Base-by-base conservation (phyloP, 1,284 basidiomycete species). In the Fomitopsis schrenkii region DNA sequence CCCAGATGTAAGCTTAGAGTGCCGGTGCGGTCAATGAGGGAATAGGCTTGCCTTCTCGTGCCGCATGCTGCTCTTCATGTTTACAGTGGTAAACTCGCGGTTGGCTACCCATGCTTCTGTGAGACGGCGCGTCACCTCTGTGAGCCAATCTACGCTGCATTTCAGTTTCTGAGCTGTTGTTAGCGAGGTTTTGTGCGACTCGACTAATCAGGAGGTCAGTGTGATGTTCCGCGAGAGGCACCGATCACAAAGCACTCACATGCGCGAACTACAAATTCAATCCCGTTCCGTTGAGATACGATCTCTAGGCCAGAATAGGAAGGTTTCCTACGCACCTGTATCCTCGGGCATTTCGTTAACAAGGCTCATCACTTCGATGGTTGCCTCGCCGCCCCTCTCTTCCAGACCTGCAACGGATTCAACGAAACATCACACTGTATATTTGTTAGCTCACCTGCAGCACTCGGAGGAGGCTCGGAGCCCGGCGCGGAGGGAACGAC, bases 331-430 rank as follows among this genome's bases (percentile, higher is more conserved):
- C 67, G 68, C 79, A 91, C 91, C 78, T 82, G 93, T 85, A 46
- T 83, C 78, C 44, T 84, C 80, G 4, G 83, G 79, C 71, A 92
- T 80, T 50, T 80, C 79, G 69, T 84, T 80, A 54, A 91, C 80
- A 40, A 82, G 76, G 62, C 88, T 86, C 40, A 90, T 73, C 26
- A 88, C 80, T 65, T 94, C 90, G 50, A 93, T 79, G 2, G 91
- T 94, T 58, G 80, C 81, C 63, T 93, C 89, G 1, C 82, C 83
- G 8, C 93, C 93, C 64, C 93, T 77, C 67, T 92, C 88, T 57
- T 73, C 73, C 28, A 75, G 63, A 40, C 77, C 74, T 70, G 70
- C 60, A 8, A 22, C 14, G 7, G 19, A n/a, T 2, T 28, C 5
- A 30, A 55, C 8, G 56, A 58, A 40, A 9, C 41, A 36, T 28